Evolutionary conservation across 2,329 filamentous ascomycete species (phyloP).

Genomic region (Botrytis cinerea): DNA sequence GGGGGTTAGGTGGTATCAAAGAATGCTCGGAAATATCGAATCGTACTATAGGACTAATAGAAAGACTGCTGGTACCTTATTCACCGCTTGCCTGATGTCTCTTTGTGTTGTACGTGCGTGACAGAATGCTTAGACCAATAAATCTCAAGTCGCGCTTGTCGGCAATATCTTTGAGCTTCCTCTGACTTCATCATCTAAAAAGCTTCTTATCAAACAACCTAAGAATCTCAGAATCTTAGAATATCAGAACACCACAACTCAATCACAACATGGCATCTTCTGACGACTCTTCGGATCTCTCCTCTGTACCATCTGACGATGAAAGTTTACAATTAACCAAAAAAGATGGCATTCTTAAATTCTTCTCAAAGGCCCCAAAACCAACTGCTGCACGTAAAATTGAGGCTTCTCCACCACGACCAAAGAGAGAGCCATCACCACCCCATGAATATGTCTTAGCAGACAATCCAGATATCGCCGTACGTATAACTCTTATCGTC

Average conservation of each 20-base stretch:
- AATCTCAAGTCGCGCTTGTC: conserved; percentile 31
- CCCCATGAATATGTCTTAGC: conserved; percentile 87
- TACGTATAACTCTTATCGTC: conserved; percentile 57
- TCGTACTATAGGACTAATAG: conserved; percentile 24
- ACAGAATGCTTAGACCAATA: conserved; percentile 27
- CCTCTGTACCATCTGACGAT: conserved; percentile 57
- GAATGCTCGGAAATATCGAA: conserved; percentile 24
- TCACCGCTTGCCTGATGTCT: conserved; percentile 17
- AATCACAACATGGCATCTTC: conserved; percentile 46
- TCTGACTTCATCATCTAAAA: conserved; percentile 30
- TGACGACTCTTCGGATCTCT: conserved; percentile 65
- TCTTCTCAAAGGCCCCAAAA: conserved; percentile 60
- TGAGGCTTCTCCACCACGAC: conserved; percentile 61
- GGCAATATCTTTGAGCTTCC: conserved; percentile 31
- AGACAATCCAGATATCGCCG: conserved; percentile 89
- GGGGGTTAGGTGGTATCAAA: conserved; percentile 12
- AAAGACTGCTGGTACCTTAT: conserved; percentile 14
- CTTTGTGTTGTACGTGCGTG: conserved; percentile 28
- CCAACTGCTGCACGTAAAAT: conserved; percentile 52
- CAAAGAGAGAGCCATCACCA: conserved; percentile 83
- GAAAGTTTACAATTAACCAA: conserved; percentile 54
- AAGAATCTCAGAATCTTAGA: conserved; percentile 23
- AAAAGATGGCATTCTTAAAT: conserved; percentile 64
- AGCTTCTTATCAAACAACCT: conserved; percentile 24
- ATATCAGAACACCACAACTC: conserved; percentile 28